Base-by-base conservation (phyloP, 1,284 basidiomycete species). In the Heterobasidion irregulare region DNA sequence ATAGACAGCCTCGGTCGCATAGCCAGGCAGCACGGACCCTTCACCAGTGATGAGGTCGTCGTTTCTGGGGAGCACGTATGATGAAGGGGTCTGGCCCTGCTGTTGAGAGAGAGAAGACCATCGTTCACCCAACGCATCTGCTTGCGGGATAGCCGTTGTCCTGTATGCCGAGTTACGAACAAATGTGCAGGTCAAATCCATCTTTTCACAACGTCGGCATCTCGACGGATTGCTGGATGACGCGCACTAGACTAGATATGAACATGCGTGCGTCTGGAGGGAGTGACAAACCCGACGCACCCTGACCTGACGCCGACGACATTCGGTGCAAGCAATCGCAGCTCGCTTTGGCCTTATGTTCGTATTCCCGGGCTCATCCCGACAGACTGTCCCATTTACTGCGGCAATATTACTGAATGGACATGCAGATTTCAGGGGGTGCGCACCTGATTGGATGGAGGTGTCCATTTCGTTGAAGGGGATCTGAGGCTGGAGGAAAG, bases 221-320 rank as follows among this genome's bases (percentile, higher is more conserved):
- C 18, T 53, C 47, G 33, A 57, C 48, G 19, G 44, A 52, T 44
- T 38, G 8, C 51, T 32, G 4, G 19, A 58, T 38, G 8, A 49
- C 47, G 48, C 38, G 12, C 53, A 49, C 53, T 50, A 19, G 12
- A 16, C n/a, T 15, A 13, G 38, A 38, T 18, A 50, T 44, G 26
- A 47, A 12, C 46, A 47, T 32, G n/a, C 46, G 6, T 6, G 10
- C 18, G 46, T 47, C 9, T 16, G 46, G 26, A 16, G 16, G 41
- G 41, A 16, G 16, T 44, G 41, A 7, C 13, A 18, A 36, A 15
- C 4, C 1, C 38, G 16, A 56, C 61, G 12, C 54, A 73, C 76
- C 67, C 72, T 76, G 54, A 76, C 68, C 63, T 78, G 77, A 7
- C 71, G 67, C 16, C 60, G 60, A 12, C 76, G 70, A 60, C 76